A percentile compares a stretch with the other conserved stretches of the same genome.
Conservation (phyloP, 2,329 filamentous ascomycete species). For the Aureobasidium sp. region DNA sequence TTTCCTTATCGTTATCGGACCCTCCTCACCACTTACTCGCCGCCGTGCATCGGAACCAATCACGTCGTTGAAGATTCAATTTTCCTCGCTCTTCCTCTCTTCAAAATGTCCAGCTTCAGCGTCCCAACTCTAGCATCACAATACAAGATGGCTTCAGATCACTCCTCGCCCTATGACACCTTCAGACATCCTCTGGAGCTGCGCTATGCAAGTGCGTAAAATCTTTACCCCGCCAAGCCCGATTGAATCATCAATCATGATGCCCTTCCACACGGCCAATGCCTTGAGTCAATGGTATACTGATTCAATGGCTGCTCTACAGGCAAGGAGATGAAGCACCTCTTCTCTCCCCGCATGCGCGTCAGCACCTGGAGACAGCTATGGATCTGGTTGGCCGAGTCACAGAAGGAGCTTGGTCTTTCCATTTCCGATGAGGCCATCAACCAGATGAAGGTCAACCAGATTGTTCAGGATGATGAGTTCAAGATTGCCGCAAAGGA, state of each 20-base stretch:
- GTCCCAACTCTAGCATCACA: conserved; percentile 13
- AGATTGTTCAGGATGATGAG: conserved; percentile 40
- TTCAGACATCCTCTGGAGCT: conserved; percentile 19
- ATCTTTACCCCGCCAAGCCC: conserved; percentile 5
- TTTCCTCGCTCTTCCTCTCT: neutral
- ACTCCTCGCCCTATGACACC: conserved; percentile 16
- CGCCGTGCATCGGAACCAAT: conserved; percentile 4
- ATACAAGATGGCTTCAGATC: conserved; percentile 14
- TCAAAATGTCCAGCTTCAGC: conserved; percentile 16
- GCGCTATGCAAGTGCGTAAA: conserved; percentile 18
- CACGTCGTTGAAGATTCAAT: neutral
- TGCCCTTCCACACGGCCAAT: neutral
- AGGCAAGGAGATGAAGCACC: conserved; percentile 58
- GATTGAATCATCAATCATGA: neutral
- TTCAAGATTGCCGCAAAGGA: conserved; percentile 41
- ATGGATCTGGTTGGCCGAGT: conserved; percentile 78
- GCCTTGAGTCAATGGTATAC: conserved; percentile 2
- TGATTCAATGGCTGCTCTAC: conserved; percentile 9
- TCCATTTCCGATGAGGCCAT: conserved; percentile 59
- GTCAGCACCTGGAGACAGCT: conserved; percentile 75
- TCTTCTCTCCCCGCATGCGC: conserved; percentile 71
- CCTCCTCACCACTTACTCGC: conserved; percentile 1
- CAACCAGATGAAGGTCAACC: conserved; percentile 38
- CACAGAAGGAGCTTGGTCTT: conserved; percentile 72
- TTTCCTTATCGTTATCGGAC: conserved; percentile 14